Base-by-base conservation (phyloP, 495 filamentous ascomycete genomes). In the Peziza echinospora region DNA sequence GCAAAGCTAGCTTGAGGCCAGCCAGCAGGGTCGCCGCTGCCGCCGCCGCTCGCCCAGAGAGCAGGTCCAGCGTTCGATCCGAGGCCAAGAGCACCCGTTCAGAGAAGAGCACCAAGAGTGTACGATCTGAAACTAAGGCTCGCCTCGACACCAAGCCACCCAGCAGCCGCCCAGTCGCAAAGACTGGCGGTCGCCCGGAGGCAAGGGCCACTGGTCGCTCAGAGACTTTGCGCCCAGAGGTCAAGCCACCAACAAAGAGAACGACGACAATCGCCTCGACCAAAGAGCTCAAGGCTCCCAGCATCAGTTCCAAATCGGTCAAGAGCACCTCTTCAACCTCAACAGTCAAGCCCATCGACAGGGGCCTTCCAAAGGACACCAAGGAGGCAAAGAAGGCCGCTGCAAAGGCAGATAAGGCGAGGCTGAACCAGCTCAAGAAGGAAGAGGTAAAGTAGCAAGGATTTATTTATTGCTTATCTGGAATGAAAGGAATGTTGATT, bases 171-270 rank as follows among this genome's bases (percentile, higher is more conserved):
- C 19, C 16, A 43, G 24, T 40, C 41, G 22, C 45, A 58, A 37
- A 47, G 48, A 5, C 41, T 46, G n/a, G 48, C 47, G 24, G 42
- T 48, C 22, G 49, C 45, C 23, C 37, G 53, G 8, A 43, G 43
- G 0, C 52, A 21, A 9, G 30, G 24, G 23, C 42, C 21, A 48
- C 7, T 13, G 24, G 13, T 25, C n/a, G 28, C 28, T n/a, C n/a
- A n/a, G n/a, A n/a, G n/a, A n/a, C n/a, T n/a, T 13, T 37, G 13
- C 30, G 30, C 30, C 30, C 30, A 37, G 30, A 37, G 30, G 41
- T 24, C 21, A 11, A 13, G 13, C 17, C 17, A 21, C 13, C 13
- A 16, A 21, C 13, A n/a, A 43, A 43, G 22, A 48, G 24, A 51
- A 30, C 19, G 51, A 54, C 25, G 45, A 52, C 11, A 24, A 44